Conservation (phyloP, 1,284 basidiomycete genomes). For the Trichosporon faecale region DNA sequence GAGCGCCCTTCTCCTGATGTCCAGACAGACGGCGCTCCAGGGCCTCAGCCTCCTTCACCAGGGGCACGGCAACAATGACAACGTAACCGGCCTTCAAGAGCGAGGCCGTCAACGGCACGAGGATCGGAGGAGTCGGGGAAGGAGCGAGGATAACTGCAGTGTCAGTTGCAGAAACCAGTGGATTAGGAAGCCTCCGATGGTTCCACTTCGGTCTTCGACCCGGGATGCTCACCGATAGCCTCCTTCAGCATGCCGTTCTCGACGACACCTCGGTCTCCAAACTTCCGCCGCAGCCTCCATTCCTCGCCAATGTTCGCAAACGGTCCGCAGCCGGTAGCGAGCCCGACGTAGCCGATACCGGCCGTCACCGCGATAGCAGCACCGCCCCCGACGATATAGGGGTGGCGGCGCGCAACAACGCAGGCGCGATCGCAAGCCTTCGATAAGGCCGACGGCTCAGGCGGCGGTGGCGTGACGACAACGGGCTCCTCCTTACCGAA, state of each 20-base stretch:
- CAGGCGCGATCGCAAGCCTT: conserved; percentile 19
- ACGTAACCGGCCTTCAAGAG: conserved; percentile 50
- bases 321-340: conserved; percentile 20
- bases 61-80: conserved; percentile 49
- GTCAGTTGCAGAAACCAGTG: conserved; percentile 13
- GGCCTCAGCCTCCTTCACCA: conserved; percentile 47
- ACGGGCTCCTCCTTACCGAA: conserved; percentile 39
- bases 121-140: conserved; percentile 42
- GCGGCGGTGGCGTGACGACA: conserved; percentile 37
- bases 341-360: conserved; percentile 35
- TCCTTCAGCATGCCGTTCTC: conserved; percentile 51
- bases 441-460: conserved; percentile 24
- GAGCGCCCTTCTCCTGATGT: conserved; percentile 41
- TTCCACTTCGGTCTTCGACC: neutral
- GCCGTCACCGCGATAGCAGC: conserved; percentile 34
- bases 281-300: conserved; percentile 26
- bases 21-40: conserved; percentile 44
- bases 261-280: conserved; percentile 36
- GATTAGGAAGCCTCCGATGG: no score
- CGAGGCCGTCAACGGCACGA: conserved; percentile 43
- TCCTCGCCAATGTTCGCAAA: conserved; percentile 17
- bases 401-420: conserved; percentile 20
- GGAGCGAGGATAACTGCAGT: conserved; percentile 46
- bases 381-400: conserved; percentile 24
- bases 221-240: conserved; percentile 43